A percentile compares a stretch with the other conserved stretches of the same genome.
Evolutionary conservation across 805 yeast genomes (phyloP).

Genomic region (Debaryomyces prosopidis): DNA sequence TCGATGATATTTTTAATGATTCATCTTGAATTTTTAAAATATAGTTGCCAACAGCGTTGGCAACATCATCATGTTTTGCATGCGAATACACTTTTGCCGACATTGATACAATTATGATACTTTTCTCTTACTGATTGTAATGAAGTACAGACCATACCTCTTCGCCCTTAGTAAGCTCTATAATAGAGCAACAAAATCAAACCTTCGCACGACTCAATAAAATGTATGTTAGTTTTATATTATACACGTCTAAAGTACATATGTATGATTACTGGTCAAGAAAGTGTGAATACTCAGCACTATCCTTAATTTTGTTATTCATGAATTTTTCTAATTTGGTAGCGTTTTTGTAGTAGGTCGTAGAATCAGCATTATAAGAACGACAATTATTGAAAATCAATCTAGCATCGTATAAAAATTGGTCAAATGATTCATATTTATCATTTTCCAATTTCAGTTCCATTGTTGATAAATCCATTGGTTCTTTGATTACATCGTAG

Average conservation of each 20-base stretch:
- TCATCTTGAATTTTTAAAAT: slow-evolving; percentile 62
- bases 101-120: slow-evolving; percentile 16
- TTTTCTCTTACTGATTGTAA: background rate
- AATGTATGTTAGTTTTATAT: background rate
- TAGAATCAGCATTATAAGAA: slow-evolving; percentile 87
- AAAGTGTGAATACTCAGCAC: slow-evolving; percentile 86
- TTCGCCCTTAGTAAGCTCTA: too few relatives aligned
- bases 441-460: slow-evolving; percentile 90
- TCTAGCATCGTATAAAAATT: slow-evolving; percentile 84
- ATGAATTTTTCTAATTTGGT: slow-evolving; percentile 89
- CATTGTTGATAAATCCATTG: slow-evolving; percentile 97
- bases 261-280: slow-evolving; percentile 44
- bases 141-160: background rate
- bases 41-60: slow-evolving; percentile 64
- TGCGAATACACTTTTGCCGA: slow-evolving; percentile 47
- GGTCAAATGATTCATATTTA: slow-evolving; percentile 86
- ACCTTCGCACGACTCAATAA: background rate
- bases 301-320: slow-evolving; percentile 77
- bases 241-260: slow-evolving; percentile 2
- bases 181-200: too few relatives aligned
- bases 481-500: slow-evolving; percentile 93
- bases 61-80: slow-evolving; percentile 57
- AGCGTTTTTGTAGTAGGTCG: slow-evolving; percentile 95
- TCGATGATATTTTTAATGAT: slow-evolving; percentile 45
- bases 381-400: slow-evolving; percentile 90